Evolutionary conservation across 140 eudicot species (phyloP).

Genomic region (Anethum foeniculum): DNA sequence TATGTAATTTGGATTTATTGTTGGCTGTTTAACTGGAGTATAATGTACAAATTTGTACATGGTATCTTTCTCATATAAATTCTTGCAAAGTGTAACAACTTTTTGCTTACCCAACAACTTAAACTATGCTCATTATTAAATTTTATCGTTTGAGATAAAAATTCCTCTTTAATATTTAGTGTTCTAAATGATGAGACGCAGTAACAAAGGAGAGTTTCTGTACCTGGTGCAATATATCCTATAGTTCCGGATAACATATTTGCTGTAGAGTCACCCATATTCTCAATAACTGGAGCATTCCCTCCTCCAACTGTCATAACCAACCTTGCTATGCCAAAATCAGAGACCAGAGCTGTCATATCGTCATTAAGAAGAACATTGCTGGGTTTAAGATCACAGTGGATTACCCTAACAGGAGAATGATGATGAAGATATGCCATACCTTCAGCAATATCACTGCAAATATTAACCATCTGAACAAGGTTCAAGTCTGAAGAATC

Average conservation of each 20-base stretch:
- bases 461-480: conserved; percentile 42
- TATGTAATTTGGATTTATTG: not conserved
- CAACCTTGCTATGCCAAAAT: conserved; percentile 55
- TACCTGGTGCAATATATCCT: conserved; percentile 74
- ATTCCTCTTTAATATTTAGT: not conserved
- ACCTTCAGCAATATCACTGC: conserved; percentile 65
- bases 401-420: conserved; percentile 56
- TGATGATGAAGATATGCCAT: conserved; percentile 64
- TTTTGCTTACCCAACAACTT: not conserved
- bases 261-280: conserved; percentile 38
- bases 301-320: conserved; percentile 43
- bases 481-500: conserved; percentile 33
- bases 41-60: not conserved
- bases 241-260: conserved; percentile 55
- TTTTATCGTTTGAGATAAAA: not conserved
- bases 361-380: conserved; percentile 55
- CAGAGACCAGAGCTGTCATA: conserved; percentile 55
- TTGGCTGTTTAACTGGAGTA: not conserved
- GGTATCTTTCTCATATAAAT: not conserved
- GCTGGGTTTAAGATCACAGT: conserved; percentile 68
- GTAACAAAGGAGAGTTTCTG: not conserved
- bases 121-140: not conserved
- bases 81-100: not conserved
- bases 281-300: conserved; percentile 17
- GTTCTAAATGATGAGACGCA: not conserved